phyloP scores from a whole-genome alignment of 768 basidiomycete species.

The Favolaschia claudopus region DNA sequence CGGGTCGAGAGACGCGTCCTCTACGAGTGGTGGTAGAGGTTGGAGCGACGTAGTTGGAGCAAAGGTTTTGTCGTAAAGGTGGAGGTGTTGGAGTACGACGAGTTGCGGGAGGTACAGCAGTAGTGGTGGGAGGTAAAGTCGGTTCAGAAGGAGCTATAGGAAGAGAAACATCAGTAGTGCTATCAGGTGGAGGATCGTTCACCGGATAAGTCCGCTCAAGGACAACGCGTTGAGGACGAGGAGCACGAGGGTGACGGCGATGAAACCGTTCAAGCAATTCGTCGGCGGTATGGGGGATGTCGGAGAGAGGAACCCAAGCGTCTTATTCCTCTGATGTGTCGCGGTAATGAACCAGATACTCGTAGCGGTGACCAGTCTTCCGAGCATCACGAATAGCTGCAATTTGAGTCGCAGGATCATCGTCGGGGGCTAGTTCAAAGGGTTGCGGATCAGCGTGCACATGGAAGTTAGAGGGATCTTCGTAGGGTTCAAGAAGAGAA shows the following conservation, averaged over 20 bases:
- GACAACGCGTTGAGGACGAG: conserved; percentile 35
- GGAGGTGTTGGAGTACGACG: conserved; percentile 7
- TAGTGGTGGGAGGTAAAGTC: too few relatives aligned
- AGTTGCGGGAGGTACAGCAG: background rate
- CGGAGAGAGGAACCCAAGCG: conserved; percentile 45
- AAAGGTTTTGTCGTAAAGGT: background rate
- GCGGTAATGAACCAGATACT: conserved; percentile 44
- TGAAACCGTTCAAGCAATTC: conserved; percentile 43
- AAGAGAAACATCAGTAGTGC: background rate
- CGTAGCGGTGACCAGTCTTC: conserved; percentile 42
- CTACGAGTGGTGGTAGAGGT: conserved; percentile 12
- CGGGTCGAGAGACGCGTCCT: conserved; percentile 18
- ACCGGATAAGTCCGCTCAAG: conserved; percentile 11
- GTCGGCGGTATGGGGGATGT: conserved; percentile 39
- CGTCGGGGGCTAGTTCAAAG: conserved; percentile 26
- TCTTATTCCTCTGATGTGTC: conserved; percentile 35
- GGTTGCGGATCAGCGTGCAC: conserved; percentile 32
- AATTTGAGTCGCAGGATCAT: conserved; percentile 31
- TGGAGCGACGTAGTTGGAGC: conserved; percentile 12
- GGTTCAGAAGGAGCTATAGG: background rate
- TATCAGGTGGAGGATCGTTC: conserved; percentile 2
- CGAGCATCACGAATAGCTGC: conserved; percentile 38
- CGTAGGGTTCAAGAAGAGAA: conserved; percentile 38
- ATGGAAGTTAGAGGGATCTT: conserved; percentile 42
- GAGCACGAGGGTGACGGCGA: conserved; percentile 37